These are phyloP conservation scores for Chalciporus piperatus DNA, from an alignment of 768 basidiomycete species.

Conservation along the genomic window DNA sequence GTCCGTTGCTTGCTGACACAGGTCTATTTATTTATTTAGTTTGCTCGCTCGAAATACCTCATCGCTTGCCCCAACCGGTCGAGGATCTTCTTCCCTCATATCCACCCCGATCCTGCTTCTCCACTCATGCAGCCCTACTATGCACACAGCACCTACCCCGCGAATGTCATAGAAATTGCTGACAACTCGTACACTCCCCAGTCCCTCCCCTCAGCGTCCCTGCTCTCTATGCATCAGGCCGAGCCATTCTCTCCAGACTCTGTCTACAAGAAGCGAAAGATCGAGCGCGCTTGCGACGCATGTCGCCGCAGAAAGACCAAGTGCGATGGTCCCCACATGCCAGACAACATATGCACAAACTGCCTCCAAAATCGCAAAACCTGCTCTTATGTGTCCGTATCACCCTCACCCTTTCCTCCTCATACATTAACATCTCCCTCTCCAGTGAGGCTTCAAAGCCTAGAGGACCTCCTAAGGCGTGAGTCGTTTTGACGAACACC, in stretches of 20 bases:
- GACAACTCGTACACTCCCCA: constrained; percentile 11
- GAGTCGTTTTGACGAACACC: constrained; percentile 24
- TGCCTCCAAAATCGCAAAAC: constrained; percentile 48
- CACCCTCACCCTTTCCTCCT: not conserved
- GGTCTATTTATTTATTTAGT: not conserved
- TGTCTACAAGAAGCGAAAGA: constrained; percentile 41
- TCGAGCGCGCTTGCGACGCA: constrained; percentile 57
- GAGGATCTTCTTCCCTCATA: not conserved
- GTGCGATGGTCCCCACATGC: constrained; percentile 57
- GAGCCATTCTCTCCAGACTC: constrained; percentile 12
- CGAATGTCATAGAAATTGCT: constrained; percentile 29
- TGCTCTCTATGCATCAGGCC: constrained; percentile 9
- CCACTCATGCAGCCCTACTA: constrained; percentile 22
- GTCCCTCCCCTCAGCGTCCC: constrained; percentile 4
- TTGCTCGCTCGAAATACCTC: constrained; percentile 9
- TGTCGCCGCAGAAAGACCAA: constrained; percentile 59
- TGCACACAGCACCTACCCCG: constrained; percentile 7
- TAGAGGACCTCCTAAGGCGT: constrained; percentile 69
- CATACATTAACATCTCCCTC: constrained; percentile 1
- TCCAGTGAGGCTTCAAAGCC: constrained; percentile 61
- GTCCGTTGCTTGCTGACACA: not conserved
- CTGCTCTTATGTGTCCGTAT: constrained; percentile 60
- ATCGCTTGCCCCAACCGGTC: not conserved
- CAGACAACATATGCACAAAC: constrained; percentile 54
- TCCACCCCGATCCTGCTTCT: not conserved